Evolutionary conservation across 768 basidiomycete genomes (phyloP).

Genomic region (Neoboletus subvelutipes): DNA sequence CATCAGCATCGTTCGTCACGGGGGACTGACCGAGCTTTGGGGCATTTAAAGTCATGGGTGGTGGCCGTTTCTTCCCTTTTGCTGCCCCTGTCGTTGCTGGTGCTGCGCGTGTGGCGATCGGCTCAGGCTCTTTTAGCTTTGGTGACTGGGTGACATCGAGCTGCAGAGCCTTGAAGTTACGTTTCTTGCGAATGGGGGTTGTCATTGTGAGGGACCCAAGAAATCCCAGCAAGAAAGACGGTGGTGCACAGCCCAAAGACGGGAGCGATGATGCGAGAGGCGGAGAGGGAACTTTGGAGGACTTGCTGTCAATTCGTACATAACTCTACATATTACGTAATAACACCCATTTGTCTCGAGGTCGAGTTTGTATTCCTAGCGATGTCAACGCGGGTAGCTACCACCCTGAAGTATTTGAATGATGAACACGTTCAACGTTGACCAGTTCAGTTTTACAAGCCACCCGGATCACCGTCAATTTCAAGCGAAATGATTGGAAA

Average conservation of each 20-base stretch:
- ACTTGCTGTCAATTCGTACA: background rate
- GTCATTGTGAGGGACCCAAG: constrained; percentile 33
- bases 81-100: constrained; percentile 37
- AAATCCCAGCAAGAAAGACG: constrained; percentile 5
- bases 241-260: constrained; percentile 5
- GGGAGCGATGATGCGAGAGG: constrained; percentile 13
- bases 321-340: constrained; percentile 21
- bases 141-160: constrained; percentile 56
- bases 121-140: constrained; percentile 40
- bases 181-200: constrained; percentile 81
- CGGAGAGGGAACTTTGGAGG: constrained; percentile 19
- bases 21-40: constrained; percentile 54
- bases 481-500: background rate
- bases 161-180: constrained; percentile 86
- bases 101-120: constrained; percentile 49
- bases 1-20: constrained; percentile 34
- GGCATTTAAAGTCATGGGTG: constrained; percentile 79
- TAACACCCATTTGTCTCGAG: constrained; percentile 4
- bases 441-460: background rate
- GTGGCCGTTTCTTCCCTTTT: constrained; percentile 69
- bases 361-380: background rate
- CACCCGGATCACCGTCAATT: background rate
- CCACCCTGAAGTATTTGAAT: background rate
- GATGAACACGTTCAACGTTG: background rate
- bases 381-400: background rate